Conservation (phyloP, 176 grass and related monocot genomes). For the Triticum turgidum region DNA sequence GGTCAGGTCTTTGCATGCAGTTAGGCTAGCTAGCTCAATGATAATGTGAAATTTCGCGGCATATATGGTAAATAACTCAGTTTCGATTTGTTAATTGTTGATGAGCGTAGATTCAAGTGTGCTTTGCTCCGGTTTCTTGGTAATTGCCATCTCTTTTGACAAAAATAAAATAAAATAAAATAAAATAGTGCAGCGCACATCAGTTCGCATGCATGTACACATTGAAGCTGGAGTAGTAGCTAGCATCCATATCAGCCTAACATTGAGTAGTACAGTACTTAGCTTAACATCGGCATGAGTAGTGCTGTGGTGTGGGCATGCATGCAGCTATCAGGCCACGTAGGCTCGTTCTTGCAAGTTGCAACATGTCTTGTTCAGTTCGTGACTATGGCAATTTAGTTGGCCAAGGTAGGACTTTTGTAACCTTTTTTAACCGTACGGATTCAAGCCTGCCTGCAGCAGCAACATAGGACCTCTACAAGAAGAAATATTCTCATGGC, state of each 20-base stretch:
- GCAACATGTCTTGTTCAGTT: neutral
- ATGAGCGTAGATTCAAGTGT: neutral
- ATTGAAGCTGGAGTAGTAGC: neutral
- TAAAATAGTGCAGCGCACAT: neutral
- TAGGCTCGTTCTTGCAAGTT: neutral
- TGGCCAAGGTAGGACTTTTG: neutral
- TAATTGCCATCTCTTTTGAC: slow-evolving; percentile 1
- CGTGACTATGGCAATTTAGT: neutral
- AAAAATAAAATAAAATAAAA: neutral
- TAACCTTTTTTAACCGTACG: neutral
- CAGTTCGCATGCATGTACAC: neutral
- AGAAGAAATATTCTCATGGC: neutral
- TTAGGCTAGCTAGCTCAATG: neutral
- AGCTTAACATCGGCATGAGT: neutral
- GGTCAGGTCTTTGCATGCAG: neutral
- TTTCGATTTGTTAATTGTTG: neutral
- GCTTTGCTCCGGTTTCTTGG: neutral
- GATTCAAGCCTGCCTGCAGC: neutral
- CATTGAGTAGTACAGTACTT: too few species aligned
- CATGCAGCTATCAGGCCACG: too few species aligned
- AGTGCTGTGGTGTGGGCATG: too few species aligned
- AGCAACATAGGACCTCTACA: neutral
- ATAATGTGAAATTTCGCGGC: neutral
- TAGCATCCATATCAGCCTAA: too few species aligned
- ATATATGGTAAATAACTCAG: neutral